Evolutionary conservation across 768 basidiomycete species (phyloP).

Genomic region (Leccinellum albellum): DNA sequence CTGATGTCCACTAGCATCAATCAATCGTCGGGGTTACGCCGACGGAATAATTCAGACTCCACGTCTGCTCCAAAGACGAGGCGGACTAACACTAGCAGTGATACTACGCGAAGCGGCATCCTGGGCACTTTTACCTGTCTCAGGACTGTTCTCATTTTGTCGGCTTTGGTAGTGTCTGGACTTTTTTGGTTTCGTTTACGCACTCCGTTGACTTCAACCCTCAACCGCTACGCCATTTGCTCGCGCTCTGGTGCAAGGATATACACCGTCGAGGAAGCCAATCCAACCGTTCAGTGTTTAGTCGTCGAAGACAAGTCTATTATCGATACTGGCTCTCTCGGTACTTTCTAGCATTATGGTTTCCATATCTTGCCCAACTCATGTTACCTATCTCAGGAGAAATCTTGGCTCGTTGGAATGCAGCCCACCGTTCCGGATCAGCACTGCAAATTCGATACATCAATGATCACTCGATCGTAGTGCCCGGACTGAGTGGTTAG

Average conservation of each 20-base stretch:
- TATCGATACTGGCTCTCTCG: constrained; percentile 49
- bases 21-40: constrained; percentile 4
- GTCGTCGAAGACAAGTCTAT: constrained; percentile 52
- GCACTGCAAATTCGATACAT: constrained; percentile 46
- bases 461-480: constrained; percentile 53
- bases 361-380: constrained; percentile 1
- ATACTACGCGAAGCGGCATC: background rate
- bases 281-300: constrained; percentile 58
- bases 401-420: constrained; percentile 39
- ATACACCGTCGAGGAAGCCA: constrained; percentile 62
- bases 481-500: constrained; percentile 72
- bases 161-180: constrained; percentile 1
- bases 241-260: constrained; percentile 48
- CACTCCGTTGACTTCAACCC: constrained; percentile 5
- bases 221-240: constrained; percentile 58
- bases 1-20: background rate
- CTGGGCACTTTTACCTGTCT: background rate
- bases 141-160: constrained; percentile 5
- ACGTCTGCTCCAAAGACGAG: background rate
- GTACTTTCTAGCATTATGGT: constrained; percentile 36
- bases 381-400: constrained; percentile 32
- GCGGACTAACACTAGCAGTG: background rate
- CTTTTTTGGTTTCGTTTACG: constrained; percentile 9
- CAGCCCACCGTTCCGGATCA: constrained; percentile 18
- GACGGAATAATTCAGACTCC: constrained; percentile 4